Base-by-base conservation (phyloP, 2,329 filamentous ascomycete species). In the Pyrenophora graminea region DNA sequence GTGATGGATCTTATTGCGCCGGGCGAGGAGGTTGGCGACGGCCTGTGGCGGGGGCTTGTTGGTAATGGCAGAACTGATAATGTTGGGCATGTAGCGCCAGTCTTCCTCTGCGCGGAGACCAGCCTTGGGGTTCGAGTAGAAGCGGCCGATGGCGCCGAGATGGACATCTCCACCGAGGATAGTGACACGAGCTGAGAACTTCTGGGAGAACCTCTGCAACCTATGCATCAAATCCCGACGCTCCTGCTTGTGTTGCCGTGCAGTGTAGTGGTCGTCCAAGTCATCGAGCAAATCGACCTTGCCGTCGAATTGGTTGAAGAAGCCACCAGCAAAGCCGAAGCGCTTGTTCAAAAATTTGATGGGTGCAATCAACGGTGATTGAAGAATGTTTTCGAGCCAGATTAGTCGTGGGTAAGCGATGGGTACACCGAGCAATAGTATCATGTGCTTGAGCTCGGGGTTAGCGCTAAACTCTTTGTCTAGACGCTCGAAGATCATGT, bases 271-370 rank as follows among this genome's bases (percentile, higher is more conserved):
- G 62, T 87, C 85, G 61, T 87, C 85, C 37, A 87, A 67, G 58
- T 87, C 84, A 55, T 87, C 85, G 6, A 87, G 73, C 33, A 87
- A 70, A 76, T 87, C 85, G 25, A 86, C 82, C 42, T 81, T 77
- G 33, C 93, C 93, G 63, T 97, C 93, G 62, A 97, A 97, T 49
- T 91, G 83, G 74, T 97, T 97, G 80, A 97, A 96, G 38, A 97
- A 79, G 45, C 86, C 85, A 41, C 91, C 92, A 4, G 88, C 88
- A 38, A 96, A 76, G 49, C 93, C 93, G 61, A 97, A 96, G 21
- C 92, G 85, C 71, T 92, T 89, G 78, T 96, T 94, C 63, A 97
- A 72, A 56, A 97, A 87, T 67, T 91, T 92, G 68, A 97, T 85
- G 0, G 92, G 91, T 0, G 88, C 91, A 67, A 97, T 92, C 19